Base-by-base conservation (phyloP, 1,284 basidiomycete species). In the Cryptococcus depauperatus region DNA sequence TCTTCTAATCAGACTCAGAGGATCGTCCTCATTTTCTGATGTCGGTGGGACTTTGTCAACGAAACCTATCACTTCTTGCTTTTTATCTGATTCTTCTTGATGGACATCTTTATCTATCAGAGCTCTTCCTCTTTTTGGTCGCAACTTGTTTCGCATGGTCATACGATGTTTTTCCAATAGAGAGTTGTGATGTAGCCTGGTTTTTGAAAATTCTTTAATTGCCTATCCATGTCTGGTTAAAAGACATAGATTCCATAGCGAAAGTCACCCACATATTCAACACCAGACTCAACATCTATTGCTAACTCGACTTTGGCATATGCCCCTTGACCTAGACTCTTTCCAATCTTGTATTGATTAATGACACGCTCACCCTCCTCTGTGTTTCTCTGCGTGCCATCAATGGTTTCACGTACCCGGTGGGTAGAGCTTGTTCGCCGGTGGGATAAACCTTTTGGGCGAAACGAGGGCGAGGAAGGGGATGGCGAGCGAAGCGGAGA, bases 131-230 rank as follows among this genome's bases (percentile, higher is more conserved):
- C 21, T n/a, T 33, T 23, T 33, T 27, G 26, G 11, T 21, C 14
- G 37, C 19, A 43, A 29, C 25, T 54, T 38, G 11, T 43, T 41
- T 13, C 56, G 42, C n/a, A 51, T 37, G 7, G 33, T 44, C 22
- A 52, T 47, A n/a, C 61, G 50, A 25, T 65, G 58, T 27, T 58
- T 61, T 39, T 64, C 58, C 41, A 62, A 57, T 11, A 64, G 48
- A 0, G 60, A 54, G 41, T 68, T 62, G 19, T 59, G 51, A 37
- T 66, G 61, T 10, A 73, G 54, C 16, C 71, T 58, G 9, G 67
- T 59, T 50, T 70, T 72, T 0, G 70, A 72, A 49, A 70, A 73
- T 46, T 73, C 71, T 48, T 73, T 73, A 52, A 73, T 59, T 5
- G 70, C 70, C 68, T 70, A 37, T 19, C 18, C n/a, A 39, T 26